A percentile compares a stretch with the other conserved stretches of the same genome.
These are phyloP conservation scores for Phytophthora pluvialis DNA, from an alignment of 352 stramenopile genomes.

Conservation along the genomic window DNA sequence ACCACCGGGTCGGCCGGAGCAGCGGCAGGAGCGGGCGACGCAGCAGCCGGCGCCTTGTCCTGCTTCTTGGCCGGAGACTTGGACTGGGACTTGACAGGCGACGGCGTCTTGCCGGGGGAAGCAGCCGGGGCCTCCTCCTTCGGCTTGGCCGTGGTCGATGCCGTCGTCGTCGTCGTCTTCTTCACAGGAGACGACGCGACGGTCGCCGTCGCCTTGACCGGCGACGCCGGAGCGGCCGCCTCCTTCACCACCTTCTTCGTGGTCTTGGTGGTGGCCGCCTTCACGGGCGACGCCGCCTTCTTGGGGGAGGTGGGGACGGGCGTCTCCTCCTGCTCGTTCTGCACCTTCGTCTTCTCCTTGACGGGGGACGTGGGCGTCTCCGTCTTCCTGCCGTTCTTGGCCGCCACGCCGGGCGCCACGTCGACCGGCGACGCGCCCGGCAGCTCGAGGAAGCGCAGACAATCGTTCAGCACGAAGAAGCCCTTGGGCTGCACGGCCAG, in stretches of 20 bases:
- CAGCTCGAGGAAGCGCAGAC: slow-evolving; percentile 84
- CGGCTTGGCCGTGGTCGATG: background rate
- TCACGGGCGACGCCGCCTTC: slow-evolving; percentile 37
- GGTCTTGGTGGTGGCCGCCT: slow-evolving; percentile 15
- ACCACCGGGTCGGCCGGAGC: slow-evolving; percentile 38
- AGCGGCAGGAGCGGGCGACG: slow-evolving; percentile 31
- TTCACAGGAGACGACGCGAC: slow-evolving; percentile 45
- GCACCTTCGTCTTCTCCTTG: slow-evolving; percentile 40
- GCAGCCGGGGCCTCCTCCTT: slow-evolving; percentile 3
- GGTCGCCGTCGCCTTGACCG: slow-evolving; percentile 40
- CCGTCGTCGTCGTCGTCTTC: slow-evolving; percentile 24
- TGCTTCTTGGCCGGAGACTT: slow-evolving; percentile 32
- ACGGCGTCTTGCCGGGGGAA: slow-evolving; percentile 22
- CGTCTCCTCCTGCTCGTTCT: slow-evolving; percentile 21
- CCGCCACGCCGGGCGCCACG: slow-evolving; percentile 19
- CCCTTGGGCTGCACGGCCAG: slow-evolving; percentile 87
- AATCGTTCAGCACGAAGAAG: slow-evolving; percentile 91
- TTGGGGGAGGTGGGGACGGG: slow-evolving; percentile 33
- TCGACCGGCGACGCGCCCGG: slow-evolving; percentile 28
- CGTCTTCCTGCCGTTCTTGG: slow-evolving; percentile 1
- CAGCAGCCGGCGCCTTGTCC: slow-evolving; percentile 28
- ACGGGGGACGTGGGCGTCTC: slow-evolving; percentile 7
- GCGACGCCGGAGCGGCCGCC: slow-evolving; percentile 17
- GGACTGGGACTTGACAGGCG: background rate
- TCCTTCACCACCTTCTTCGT: slow-evolving; percentile 35